Conservation (phyloP, 2,329 filamentous ascomycete species). For the Magnaporthiopsis incrustans region DNA sequence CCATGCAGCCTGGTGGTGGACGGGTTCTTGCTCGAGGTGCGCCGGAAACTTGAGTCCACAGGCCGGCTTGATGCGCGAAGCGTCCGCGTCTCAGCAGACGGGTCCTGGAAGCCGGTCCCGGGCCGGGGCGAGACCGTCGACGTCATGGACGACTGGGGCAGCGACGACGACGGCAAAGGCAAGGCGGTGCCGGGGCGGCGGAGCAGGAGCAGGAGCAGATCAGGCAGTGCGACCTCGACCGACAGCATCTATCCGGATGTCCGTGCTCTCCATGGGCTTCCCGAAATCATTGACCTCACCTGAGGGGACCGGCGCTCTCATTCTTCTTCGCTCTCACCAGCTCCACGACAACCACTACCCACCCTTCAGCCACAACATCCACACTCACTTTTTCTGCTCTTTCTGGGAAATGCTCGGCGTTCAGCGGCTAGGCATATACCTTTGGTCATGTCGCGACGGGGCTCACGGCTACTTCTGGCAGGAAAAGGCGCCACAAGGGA, state of each 20-base stretch:
- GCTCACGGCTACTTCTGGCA: too few species aligned
- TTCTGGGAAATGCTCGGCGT: not conserved
- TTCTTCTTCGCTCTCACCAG: not conserved
- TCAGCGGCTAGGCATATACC: not conserved
- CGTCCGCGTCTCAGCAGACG: slow-evolving; percentile 56
- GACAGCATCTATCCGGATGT: not conserved
- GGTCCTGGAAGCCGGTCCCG: slow-evolving; percentile 50
- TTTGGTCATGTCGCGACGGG: not conserved
- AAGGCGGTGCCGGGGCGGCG: not conserved
- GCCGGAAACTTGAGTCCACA: slow-evolving; percentile 40
- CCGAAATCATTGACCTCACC: not conserved
- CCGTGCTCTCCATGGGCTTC: not conserved
- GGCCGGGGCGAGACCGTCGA: slow-evolving; percentile 20
- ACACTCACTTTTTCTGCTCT: too few species aligned
- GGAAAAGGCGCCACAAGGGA: too few species aligned
- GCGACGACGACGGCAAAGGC: not conserved
- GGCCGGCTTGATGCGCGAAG: slow-evolving; percentile 42
- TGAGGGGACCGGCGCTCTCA: not conserved
- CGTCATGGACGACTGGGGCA: slow-evolving; percentile 15
- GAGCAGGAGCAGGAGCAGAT: not conserved
- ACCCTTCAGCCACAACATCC: too few species aligned
- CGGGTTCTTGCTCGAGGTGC: slow-evolving; percentile 60
- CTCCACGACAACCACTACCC: too few species aligned
- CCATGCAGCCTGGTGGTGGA: slow-evolving; percentile 66
- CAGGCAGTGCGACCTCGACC: not conserved